Evolutionary conservation across 2,329 filamentous ascomycete species (phyloP).

Genomic region (Fusarium udum): DNA sequence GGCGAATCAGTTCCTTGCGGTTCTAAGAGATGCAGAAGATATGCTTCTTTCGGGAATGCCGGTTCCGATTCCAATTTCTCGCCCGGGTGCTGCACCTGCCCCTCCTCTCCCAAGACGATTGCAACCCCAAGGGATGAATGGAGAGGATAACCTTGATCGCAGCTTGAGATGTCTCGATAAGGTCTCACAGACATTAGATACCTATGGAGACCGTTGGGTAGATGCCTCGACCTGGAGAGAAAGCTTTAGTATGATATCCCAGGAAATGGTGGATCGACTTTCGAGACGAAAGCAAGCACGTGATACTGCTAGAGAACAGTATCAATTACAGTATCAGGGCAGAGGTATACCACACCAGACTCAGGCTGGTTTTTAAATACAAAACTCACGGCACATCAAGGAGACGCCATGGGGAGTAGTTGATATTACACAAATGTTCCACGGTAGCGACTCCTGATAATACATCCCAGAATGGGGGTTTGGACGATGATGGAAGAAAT

Average conservation of each 20-base stretch:
- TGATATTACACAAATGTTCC: conserved; percentile 56
- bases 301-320: conserved; percentile 45
- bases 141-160: conserved; percentile 62
- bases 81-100: conserved; percentile 58
- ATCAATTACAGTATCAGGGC: conserved; percentile 49
- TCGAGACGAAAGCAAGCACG: conserved; percentile 51
- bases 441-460: conserved; percentile 36
- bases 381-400: conserved; percentile 45
- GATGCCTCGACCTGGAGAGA: conserved; percentile 63
- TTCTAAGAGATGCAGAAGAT: conserved; percentile 67
- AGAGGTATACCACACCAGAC: conserved; percentile 40
- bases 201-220: conserved; percentile 69
- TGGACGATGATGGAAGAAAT: neutral
- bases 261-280: conserved; percentile 56
- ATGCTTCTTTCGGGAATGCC: conserved; percentile 62
- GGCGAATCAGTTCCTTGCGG: conserved; percentile 70
- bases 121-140: conserved; percentile 46
- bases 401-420: conserved; percentile 56
- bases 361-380: conserved; percentile 27
- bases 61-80: conserved; percentile 56
- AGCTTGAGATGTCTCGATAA: conserved; percentile 65
- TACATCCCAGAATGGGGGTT: neutral
- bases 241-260: conserved; percentile 62
- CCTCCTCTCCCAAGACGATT: conserved; percentile 63
- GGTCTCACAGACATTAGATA: conserved; percentile 62